These are phyloP conservation scores for Phylloporus scabripes DNA, from an alignment of 768 basidiomycete species.

Conservation along the genomic window DNA sequence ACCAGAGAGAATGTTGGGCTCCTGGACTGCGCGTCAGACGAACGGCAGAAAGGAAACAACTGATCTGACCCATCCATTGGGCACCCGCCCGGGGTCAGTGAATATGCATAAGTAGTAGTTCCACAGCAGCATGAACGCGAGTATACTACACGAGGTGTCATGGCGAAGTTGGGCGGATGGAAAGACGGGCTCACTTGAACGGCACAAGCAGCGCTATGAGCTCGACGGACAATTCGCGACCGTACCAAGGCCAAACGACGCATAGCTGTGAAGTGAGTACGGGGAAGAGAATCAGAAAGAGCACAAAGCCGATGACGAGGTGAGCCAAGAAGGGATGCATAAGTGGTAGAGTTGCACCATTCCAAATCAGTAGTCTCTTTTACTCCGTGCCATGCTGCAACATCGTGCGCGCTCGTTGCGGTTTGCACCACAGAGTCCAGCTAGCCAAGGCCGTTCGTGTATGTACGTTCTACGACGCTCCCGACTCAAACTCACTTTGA, in stretches of 20 bases:
- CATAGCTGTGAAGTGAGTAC: conserved; percentile 86
- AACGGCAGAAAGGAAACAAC: background rate
- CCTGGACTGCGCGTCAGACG: conserved; percentile 31
- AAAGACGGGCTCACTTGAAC: conserved; percentile 69
- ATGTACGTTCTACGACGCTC: background rate
- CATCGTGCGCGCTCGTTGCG: conserved; percentile 9
- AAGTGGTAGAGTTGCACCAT: conserved; percentile 18
- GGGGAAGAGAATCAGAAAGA: conserved; percentile 78
- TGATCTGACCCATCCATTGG: conserved; percentile 63
- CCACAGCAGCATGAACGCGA: conserved; percentile 76
- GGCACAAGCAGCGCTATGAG: conserved; percentile 73
- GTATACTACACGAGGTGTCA: conserved; percentile 40
- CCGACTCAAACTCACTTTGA: conserved; percentile 2
- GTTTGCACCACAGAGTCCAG: conserved; percentile 3
- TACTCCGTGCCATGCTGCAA: conserved; percentile 15
- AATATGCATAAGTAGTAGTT: conserved; percentile 82
- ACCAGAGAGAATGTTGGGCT: conserved; percentile 59
- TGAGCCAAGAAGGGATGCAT: conserved; percentile 51
- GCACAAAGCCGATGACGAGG: conserved; percentile 62
- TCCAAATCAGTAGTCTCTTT: conserved; percentile 6
- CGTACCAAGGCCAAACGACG: conserved; percentile 93
- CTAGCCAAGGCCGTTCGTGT: background rate
- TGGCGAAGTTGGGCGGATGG: conserved; percentile 3
- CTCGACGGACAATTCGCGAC: conserved; percentile 63
- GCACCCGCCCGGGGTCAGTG: conserved; percentile 84